Evolutionary conservation across 768 basidiomycete genomes (phyloP), one percentile per base, ranked within the genome.

Genomic region (Russula emetica): DNA sequence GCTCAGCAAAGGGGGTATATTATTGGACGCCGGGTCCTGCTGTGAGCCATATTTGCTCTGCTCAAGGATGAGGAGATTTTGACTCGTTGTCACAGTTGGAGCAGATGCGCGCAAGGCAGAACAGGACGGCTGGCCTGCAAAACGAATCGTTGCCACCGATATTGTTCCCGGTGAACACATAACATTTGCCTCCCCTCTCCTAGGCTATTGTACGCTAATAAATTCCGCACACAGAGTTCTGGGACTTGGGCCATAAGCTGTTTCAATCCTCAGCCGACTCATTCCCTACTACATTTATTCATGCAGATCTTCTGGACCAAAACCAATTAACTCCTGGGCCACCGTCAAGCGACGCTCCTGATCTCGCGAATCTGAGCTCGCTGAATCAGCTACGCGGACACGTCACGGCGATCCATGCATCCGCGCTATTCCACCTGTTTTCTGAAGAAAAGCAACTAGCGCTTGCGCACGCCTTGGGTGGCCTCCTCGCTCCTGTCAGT

Each of bases 221-320:
- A 42, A 18, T 28, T n/a, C 40, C 10, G 4, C 42, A 26, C 20
- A 42, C 20, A 86, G 85, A 74, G 22, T 83, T 84, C 66, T 87
- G 85, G 86, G 76, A 82, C 6, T 74, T 80, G 6, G 86, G 86
- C 1, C 85, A 88, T 65, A 74, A 82, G 55, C 76, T 88, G 11
- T 89, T 86, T 74, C 76, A 73, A 53, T 78, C 82, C 2, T 82
- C 76, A 0, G 77, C 80, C 0, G 71, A 79, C 32, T 76, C 78
- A 0, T 87, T 84, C 72, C 82, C 83, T 1, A 83, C 76, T 0
- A 71, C 74, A 0, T 88, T 88, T 69, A 62, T 88, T 22, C 71
- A 76, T 18, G 86, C 85, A 2, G 79, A 88, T 64, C 76, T 73
- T 0, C 79, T 88, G 52, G 78, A 65, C n/a, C 30, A 2, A 16